These are phyloP conservation scores for Calonectria pauciramosa DNA, from an alignment of 2,329 filamentous ascomycete genomes.

Conservation along the genomic window DNA sequence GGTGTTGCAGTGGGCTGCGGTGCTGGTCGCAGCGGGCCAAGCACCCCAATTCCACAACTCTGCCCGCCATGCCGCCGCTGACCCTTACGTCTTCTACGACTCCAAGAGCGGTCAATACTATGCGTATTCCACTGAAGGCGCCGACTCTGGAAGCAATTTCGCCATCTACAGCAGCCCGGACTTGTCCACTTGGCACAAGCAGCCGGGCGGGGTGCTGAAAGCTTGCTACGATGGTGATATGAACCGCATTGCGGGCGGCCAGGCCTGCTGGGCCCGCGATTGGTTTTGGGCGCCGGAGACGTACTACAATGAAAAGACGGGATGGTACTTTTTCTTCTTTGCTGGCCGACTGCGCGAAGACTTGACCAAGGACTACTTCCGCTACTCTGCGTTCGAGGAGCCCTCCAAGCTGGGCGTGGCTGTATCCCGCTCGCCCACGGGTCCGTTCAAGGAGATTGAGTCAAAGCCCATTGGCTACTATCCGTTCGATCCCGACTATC, in stretches of 20 bases:
- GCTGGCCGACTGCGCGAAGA: conserved; percentile 51
- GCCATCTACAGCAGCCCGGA: conserved; percentile 54
- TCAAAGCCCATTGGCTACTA: conserved; percentile 51
- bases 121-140: conserved; percentile 53
- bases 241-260: conserved; percentile 47
- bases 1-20: not conserved
- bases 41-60: conserved; percentile 52
- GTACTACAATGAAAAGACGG: conserved; percentile 52
- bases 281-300: conserved; percentile 55
- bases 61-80: conserved; percentile 49
- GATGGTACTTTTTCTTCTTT: conserved; percentile 55
- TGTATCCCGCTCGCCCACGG: conserved; percentile 51
- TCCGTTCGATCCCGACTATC: conserved; percentile 52
- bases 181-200: conserved; percentile 52
- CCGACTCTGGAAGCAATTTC: conserved; percentile 49
- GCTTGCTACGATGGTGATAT: conserved; percentile 49
- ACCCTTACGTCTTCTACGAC: conserved; percentile 51
- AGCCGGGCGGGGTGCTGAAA: conserved; percentile 50
- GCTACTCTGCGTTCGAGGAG: conserved; percentile 52
- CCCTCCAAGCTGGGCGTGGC: conserved; percentile 53
- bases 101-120: conserved; percentile 48
- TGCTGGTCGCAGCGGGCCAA: not conserved
- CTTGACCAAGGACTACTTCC: conserved; percentile 49
- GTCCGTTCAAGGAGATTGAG: conserved; percentile 51
- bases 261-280: conserved; percentile 53